A percentile compares a stretch with the other conserved stretches of the same genome.
Evolutionary conservation across 805 yeast genomes (phyloP).

Genomic region (Wickerhamiella slavikovae): DNA sequence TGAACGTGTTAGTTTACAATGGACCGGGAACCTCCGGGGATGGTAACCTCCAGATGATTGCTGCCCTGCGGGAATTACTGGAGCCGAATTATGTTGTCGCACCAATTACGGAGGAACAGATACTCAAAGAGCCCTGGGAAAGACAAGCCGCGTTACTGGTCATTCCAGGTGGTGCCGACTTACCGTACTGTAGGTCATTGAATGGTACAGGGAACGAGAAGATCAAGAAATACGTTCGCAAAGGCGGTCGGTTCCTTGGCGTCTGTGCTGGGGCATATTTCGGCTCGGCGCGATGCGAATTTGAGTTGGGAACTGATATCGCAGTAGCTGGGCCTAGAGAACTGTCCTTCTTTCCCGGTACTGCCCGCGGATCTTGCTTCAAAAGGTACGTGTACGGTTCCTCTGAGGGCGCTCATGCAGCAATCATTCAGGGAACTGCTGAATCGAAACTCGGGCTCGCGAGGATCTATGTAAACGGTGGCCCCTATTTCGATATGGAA

Average conservation of each 20-base stretch:
- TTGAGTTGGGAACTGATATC: constrained; percentile 52
- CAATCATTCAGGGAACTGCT: constrained; percentile 11
- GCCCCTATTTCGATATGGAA: constrained; percentile 68
- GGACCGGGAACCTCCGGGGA: constrained; percentile 77
- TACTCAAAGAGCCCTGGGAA: constrained; percentile 76
- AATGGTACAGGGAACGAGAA: constrained; percentile 46
- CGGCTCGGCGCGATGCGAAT: constrained; percentile 55
- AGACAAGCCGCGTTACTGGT: constrained; percentile 59
- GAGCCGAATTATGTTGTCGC: constrained; percentile 82
- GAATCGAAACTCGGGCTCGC: constrained; percentile 4
- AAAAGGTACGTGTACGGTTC: constrained; percentile 63
- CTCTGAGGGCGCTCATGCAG: constrained; percentile 56
- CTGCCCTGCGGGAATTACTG: constrained; percentile 48
- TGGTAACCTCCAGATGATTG: constrained; percentile 65
- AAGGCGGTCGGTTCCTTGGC: constrained; percentile 72
- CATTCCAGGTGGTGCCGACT: constrained; percentile 93
- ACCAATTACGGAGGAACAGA: constrained; percentile 38
- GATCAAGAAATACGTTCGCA: constrained; percentile 41
- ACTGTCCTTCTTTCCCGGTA: constrained; percentile 63
- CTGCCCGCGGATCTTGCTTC: constrained; percentile 60
- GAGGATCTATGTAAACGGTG: constrained; percentile 78
- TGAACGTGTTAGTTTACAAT: constrained; percentile 60
- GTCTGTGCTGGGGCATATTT: constrained; percentile 94
- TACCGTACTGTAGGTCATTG: constrained; percentile 58
- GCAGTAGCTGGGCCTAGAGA: constrained; percentile 82